Percentiles rank a stretch among this genome's conserved stretches.
phyloP scores from a whole-genome alignment of 1,139 yeast genomes.

The Cylindricascospora bacillispora region DNA sequence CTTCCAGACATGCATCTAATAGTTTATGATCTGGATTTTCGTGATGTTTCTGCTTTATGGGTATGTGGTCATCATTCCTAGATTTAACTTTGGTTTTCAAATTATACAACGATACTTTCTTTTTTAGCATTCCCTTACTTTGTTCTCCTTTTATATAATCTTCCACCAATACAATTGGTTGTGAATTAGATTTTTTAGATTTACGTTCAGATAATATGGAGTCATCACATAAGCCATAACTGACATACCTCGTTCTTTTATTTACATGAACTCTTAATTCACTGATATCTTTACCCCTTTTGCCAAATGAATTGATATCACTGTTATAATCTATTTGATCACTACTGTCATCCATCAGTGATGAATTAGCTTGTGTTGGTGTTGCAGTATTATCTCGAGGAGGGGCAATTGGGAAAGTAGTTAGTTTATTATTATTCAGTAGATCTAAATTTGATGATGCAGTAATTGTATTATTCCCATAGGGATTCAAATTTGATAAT shows the following conservation, averaged over 20 bases:
- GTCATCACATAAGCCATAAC: constrained; percentile 6
- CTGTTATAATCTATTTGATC: constrained; percentile 2
- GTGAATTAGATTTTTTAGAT: constrained; percentile 5
- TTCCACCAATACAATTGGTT: constrained; percentile 20
- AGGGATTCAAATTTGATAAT: constrained; percentile 10
- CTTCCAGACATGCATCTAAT: too few relatives aligned
- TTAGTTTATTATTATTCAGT: constrained; percentile 18
- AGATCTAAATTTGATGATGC: constrained; percentile 21
- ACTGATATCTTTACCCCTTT: constrained; percentile 9
- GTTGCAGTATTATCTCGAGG: constrained; percentile 8
- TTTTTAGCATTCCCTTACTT: constrained; percentile 7
- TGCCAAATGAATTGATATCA: constrained; percentile 3
- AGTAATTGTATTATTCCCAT: too few relatives aligned
- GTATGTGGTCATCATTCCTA: constrained; percentile 13
- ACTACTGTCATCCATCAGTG: too few relatives aligned
- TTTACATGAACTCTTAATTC: constrained; percentile 17
- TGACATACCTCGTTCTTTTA: constrained; percentile 13
- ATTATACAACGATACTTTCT: constrained; percentile 19
- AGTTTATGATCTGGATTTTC: too few relatives aligned
- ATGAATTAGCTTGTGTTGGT: too few relatives aligned
- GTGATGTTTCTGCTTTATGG: constrained; percentile 10
- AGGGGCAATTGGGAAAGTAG: constrained; percentile 22
- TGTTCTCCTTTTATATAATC: constrained; percentile 17
- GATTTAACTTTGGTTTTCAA: constrained; percentile 15
- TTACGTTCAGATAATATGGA: not conserved